A percentile compares a stretch with the other conserved stretches of the same genome.
phyloP scores from a whole-genome alignment of 2,329 filamentous ascomycete genomes.

The Penicillium sp. region DNA sequence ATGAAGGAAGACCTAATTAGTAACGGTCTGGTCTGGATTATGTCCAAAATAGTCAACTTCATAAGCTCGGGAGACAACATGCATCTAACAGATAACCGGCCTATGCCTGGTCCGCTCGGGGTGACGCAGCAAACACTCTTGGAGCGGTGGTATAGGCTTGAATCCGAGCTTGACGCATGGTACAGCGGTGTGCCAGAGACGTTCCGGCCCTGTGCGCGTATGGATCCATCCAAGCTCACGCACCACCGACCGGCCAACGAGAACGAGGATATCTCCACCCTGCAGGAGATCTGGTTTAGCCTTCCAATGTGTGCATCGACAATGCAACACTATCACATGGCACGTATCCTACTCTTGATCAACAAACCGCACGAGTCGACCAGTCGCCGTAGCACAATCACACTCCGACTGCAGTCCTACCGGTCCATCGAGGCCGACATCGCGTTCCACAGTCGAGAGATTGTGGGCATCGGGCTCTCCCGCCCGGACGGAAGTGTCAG shows the following conservation, averaged over 20 bases:
- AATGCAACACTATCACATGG: conserved; percentile 53
- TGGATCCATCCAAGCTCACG: conserved; percentile 39
- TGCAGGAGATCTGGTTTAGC: conserved; percentile 65
- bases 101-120: conserved; percentile 32
- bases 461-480: conserved; percentile 61
- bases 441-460: conserved; percentile 61
- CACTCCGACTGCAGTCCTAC: conserved; percentile 58
- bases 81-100: conserved; percentile 28
- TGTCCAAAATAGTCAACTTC: conserved; percentile 68
- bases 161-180: conserved; percentile 62
- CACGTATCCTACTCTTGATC: conserved; percentile 44
- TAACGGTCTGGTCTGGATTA: conserved; percentile 67
- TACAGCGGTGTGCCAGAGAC: conserved; percentile 60
- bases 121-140: conserved; percentile 45
- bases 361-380: conserved; percentile 48
- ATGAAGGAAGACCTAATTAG: conserved; percentile 66
- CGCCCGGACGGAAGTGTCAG: conserved; percentile 60
- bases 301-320: conserved; percentile 67
- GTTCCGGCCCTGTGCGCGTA: conserved; percentile 59
- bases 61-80: conserved; percentile 60
- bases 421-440: conserved; percentile 60
- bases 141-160: conserved; percentile 55
- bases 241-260: conserved; percentile 28
- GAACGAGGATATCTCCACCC: conserved; percentile 41
- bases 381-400: conserved; percentile 54